Percentiles rank a stretch among this genome's conserved stretches.
Evolutionary conservation across 148 eudicot species (phyloP).

Genomic region (Rhododendron ovatum): DNA sequence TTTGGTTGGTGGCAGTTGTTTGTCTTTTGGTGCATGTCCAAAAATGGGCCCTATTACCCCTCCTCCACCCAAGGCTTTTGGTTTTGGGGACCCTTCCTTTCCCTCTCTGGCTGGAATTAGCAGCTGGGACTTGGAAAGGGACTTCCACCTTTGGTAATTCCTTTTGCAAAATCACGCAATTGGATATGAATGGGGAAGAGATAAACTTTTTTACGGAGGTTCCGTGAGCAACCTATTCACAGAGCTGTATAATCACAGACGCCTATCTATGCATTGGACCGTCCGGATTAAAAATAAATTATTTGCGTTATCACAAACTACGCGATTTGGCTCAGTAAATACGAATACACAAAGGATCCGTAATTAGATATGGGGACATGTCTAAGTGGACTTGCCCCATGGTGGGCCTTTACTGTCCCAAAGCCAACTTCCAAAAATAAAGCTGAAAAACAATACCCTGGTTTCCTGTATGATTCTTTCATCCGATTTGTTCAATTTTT

Average conservation of each 20-base stretch:
- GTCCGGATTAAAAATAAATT: too few relatives aligned
- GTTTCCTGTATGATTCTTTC: neutral
- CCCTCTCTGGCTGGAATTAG: neutral
- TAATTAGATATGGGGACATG: slow-evolving; percentile 15
- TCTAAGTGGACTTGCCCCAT: slow-evolving; percentile 27
- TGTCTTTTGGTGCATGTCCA: slow-evolving; percentile 30
- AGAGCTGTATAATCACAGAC: too few relatives aligned
- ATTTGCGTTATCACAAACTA: too few relatives aligned
- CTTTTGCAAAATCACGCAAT: slow-evolving; percentile 39
- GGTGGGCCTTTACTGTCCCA: slow-evolving; percentile 16
- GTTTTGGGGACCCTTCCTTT: neutral
- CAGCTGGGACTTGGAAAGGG: slow-evolving; percentile 21
- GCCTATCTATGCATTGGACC: too few relatives aligned
- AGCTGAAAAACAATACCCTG: too few relatives aligned
- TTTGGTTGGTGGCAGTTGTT: neutral
- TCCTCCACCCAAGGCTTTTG: slow-evolving; percentile 7
- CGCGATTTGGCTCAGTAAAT: too few relatives aligned
- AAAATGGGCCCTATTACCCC: slow-evolving; percentile 1
- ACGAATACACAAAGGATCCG: too few relatives aligned
- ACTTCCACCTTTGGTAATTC: slow-evolving; percentile 20
- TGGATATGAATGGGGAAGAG: neutral
- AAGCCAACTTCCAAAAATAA: neutral
- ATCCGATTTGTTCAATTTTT: neutral
- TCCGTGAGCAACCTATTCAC: too few relatives aligned
- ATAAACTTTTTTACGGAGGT: too few relatives aligned